Conservation (phyloP, 805 yeast species). For the Metschnikowia gelsemii region DNA sequence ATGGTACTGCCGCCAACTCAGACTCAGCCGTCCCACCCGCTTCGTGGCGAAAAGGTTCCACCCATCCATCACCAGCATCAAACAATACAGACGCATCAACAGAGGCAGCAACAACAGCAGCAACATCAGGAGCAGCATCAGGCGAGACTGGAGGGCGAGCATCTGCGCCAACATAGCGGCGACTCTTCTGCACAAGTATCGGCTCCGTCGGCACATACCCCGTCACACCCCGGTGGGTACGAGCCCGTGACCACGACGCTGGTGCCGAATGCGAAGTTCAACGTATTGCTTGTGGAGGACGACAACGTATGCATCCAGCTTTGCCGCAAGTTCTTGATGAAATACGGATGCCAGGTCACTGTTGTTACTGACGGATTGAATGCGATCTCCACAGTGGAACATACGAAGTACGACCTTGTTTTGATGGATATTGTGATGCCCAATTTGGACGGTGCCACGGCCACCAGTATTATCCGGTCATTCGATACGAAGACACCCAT, state of each 20-base stretch:
- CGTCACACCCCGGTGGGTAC: too few species aligned
- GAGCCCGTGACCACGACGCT: slow-evolving; percentile 17
- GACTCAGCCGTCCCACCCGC: slow-evolving; percentile 9
- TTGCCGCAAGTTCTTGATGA: slow-evolving; percentile 76
- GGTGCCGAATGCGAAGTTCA: slow-evolving; percentile 51
- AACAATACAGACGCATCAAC: slow-evolving; percentile 8
- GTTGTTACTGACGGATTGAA: slow-evolving; percentile 90
- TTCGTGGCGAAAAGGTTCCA: slow-evolving; percentile 1
- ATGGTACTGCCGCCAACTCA: slow-evolving; percentile 23
- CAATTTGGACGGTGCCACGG: slow-evolving; percentile 83
- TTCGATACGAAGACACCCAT: slow-evolving; percentile 86
- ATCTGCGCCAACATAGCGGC: slow-evolving; percentile 8
- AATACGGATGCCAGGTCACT: slow-evolving; percentile 90
- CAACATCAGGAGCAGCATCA: slow-evolving; percentile 2
- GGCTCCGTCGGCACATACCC: too few species aligned
- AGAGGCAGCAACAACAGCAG: slow-evolving; percentile 3
- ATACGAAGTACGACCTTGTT: slow-evolving; percentile 70
- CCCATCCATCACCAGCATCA: slow-evolving; percentile 7
- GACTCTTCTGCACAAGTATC: slow-evolving; percentile 7
- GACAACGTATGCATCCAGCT: slow-evolving; percentile 80
- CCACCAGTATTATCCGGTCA: slow-evolving; percentile 82
- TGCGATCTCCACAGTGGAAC: slow-evolving; percentile 76
- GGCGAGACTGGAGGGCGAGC: slow-evolving; percentile 1
- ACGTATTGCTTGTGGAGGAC: slow-evolving; percentile 76
- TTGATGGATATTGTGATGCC: slow-evolving; percentile 92